Conservation (phyloP, 2,329 filamentous ascomycete genomes). For the Gliomastix tumulicola region DNA sequence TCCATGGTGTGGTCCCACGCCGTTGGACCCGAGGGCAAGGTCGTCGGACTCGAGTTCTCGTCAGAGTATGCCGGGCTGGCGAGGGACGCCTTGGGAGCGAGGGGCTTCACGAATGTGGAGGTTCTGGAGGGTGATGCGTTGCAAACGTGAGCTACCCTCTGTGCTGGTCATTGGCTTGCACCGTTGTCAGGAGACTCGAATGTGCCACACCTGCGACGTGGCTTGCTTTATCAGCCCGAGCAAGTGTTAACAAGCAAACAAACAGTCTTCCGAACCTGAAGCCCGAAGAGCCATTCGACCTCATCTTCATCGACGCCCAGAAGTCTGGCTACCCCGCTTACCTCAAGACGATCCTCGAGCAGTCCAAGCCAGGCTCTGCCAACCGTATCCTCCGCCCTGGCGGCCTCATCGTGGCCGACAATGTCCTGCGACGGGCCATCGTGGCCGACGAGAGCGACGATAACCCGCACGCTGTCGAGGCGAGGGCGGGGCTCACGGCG, state of each 20-base stretch:
- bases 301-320: constrained; percentile 48
- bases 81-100: constrained; percentile 25
- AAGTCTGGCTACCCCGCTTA: constrained; percentile 45
- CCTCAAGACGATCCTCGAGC: constrained; percentile 34
- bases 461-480: constrained; percentile 20
- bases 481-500: constrained; percentile 7
- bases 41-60: constrained; percentile 37
- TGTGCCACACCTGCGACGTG: too few species aligned
- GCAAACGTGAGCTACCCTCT: constrained; percentile 29
- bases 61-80: constrained; percentile 34
- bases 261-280: constrained; percentile 22
- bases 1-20: constrained; percentile 39
- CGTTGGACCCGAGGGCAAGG: constrained; percentile 32
- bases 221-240: too few species aligned
- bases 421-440: constrained; percentile 40
- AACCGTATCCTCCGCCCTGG: constrained; percentile 37
- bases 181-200: too few species aligned
- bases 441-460: constrained; percentile 33
- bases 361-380: constrained; percentile 27
- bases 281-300: constrained; percentile 37
- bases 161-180: too few species aligned
- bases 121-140: constrained; percentile 38
- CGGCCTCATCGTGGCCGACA: constrained; percentile 47
- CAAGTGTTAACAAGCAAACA: too few species aligned
- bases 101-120: constrained; percentile 35